These are phyloP conservation scores for Cercospora nicotianae DNA, from an alignment of 2,329 filamentous ascomycete genomes.

Conservation along the genomic window DNA sequence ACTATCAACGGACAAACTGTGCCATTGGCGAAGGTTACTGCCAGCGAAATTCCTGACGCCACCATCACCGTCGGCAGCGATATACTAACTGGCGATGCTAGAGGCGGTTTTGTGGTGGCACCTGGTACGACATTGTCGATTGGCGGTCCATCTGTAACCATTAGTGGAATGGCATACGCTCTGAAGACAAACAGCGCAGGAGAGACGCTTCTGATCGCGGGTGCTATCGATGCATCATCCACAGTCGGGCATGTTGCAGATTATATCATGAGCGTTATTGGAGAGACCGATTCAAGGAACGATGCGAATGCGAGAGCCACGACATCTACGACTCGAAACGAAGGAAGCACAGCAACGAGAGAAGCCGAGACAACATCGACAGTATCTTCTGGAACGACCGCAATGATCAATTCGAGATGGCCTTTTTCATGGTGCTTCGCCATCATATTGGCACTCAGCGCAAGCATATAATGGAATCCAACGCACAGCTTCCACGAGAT, in stretches of 20 bases:
- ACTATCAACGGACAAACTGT: neutral
- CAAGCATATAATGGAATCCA: neutral
- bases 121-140: conserved; percentile 7
- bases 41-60: neutral
- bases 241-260: neutral
- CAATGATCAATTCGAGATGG: neutral
- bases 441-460: neutral
- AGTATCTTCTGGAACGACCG: neutral
- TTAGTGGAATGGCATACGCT: conserved; percentile 12
- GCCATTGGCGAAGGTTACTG: neutral
- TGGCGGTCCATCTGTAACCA: conserved; percentile 7
- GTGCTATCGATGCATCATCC: neutral
- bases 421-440: neutral
- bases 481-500: neutral
- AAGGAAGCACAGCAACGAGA: neutral
- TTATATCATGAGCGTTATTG: conserved; percentile 7
- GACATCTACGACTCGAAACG: neutral
- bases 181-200: conserved; percentile 9
- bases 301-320: neutral
- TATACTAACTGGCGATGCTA: neutral
- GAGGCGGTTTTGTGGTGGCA: neutral
- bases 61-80: neutral
- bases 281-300: neutral
- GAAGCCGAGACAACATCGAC: neutral
- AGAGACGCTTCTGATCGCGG: conserved; percentile 6